Conservation (phyloP, 352 stramenopile genomes). For the Elongisporangium senticosum region DNA sequence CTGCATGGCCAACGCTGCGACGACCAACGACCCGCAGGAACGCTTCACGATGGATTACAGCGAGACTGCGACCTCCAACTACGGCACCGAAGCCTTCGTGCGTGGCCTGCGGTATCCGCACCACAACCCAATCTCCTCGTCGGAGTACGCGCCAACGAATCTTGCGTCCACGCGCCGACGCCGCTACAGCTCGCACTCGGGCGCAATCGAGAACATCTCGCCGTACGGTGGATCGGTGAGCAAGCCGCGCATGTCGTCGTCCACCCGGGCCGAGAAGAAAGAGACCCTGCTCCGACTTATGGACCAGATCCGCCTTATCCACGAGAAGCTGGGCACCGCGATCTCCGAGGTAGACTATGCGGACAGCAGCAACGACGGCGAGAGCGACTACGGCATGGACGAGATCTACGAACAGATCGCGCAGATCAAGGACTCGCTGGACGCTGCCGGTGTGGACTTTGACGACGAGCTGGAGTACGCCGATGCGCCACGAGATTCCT, state of each 20-base stretch:
- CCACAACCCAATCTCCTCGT: background rate
- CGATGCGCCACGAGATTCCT: constrained; percentile 14
- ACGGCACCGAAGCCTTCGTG: constrained; percentile 44
- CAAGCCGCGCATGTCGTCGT: background rate
- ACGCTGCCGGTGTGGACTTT: constrained; percentile 40
- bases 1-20: constrained; percentile 46
- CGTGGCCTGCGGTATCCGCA: constrained; percentile 21
- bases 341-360: constrained; percentile 54
- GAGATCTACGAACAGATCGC: constrained; percentile 46
- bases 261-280: constrained; percentile 21
- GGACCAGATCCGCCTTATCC: constrained; percentile 59
- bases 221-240: background rate
- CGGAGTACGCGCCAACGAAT: background rate
- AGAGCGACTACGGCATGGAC: constrained; percentile 21
- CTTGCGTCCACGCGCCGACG: background rate
- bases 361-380: constrained; percentile 16
- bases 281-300: constrained; percentile 48
- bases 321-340: constrained; percentile 58
- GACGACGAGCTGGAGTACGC: constrained; percentile 29
- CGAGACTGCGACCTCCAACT: constrained; percentile 32
- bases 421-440: constrained; percentile 42
- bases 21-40: constrained; percentile 17
- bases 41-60: constrained; percentile 12
- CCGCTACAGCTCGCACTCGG: background rate
- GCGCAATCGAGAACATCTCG: background rate